phyloP scores from a whole-genome alignment of 169 alveolate species.

The Theileria annulata region DNA sequence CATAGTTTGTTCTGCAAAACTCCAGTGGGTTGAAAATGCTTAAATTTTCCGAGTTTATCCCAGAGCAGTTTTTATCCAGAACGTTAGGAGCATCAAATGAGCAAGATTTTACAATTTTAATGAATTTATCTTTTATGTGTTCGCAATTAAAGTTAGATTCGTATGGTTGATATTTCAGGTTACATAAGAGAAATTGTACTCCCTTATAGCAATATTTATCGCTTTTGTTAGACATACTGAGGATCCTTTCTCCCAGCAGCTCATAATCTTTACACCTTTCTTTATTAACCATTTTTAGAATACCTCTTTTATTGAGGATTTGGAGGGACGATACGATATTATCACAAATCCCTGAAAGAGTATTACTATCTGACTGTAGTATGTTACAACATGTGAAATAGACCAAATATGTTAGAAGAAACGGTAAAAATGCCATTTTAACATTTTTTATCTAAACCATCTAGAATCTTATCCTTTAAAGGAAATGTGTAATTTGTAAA shows the following conservation, averaged over 20 bases:
- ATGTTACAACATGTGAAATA: constrained; percentile 7
- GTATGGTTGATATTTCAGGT: constrained; percentile 36
- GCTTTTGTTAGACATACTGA: constrained; percentile 22
- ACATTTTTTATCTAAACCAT: background rate
- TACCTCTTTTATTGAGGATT: constrained; percentile 30
- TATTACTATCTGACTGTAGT: constrained; percentile 50
- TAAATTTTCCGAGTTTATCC: constrained; percentile 45
- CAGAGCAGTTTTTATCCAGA: constrained; percentile 47
- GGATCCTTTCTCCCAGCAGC: constrained; percentile 56
- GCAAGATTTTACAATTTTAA: constrained; percentile 41
- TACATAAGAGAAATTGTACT: constrained; percentile 49
- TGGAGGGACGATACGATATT: constrained; percentile 34
- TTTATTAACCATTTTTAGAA: constrained; percentile 43
- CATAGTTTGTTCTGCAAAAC: constrained; percentile 48
- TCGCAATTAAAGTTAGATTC: constrained; percentile 49
- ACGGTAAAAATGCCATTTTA: constrained; percentile 4
- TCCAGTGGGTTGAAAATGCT: constrained; percentile 56
- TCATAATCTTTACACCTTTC: constrained; percentile 38
- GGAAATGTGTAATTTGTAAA: background rate
- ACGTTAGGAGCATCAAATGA: background rate
- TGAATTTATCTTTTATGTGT: constrained; percentile 58
- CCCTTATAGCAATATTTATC: constrained; percentile 52
- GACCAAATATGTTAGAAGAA: constrained; percentile 1
- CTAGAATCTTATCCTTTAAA: background rate
- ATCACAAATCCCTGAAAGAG: constrained; percentile 47